Percentiles rank a stretch among this genome's conserved stretches.
Evolutionary conservation across 345 rosid genomes (phyloP).

Genomic region (Populus tremula): DNA sequence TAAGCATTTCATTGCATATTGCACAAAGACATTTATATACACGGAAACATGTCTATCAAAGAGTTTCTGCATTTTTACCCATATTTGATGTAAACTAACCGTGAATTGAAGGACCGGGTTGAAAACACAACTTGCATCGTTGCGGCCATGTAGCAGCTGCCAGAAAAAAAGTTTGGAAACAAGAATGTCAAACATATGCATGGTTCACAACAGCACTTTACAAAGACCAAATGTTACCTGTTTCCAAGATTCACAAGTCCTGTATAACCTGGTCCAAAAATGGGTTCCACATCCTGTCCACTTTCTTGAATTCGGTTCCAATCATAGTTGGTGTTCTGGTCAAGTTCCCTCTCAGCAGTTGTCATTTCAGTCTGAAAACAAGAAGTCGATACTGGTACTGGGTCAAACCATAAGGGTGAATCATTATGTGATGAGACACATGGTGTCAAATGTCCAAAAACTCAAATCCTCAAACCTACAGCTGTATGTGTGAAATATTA

Average conservation of each 20-base stretch:
- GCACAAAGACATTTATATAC: background rate
- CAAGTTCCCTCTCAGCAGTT: slow-evolving; percentile 99
- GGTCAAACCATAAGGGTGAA: background rate
- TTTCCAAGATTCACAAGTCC: slow-evolving; percentile 97
- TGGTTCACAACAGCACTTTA: slow-evolving; percentile 6
- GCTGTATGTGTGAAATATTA: background rate
- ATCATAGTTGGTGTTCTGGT: slow-evolving; percentile 93
- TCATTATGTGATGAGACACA: background rate
- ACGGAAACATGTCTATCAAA: background rate
- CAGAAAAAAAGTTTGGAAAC: slow-evolving; percentile 27
- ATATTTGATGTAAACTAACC: slow-evolving; percentile 39
- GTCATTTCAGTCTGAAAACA: slow-evolving; percentile 92
- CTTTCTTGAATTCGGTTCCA: slow-evolving; percentile 99
- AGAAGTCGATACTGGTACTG: background rate
- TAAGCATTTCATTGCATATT: background rate
- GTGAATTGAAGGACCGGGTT: slow-evolving; percentile 57
- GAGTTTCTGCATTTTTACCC: background rate
- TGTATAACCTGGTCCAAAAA: slow-evolving; percentile 93
- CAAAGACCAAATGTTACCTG: slow-evolving; percentile 49
- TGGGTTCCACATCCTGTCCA: slow-evolving; percentile 78
- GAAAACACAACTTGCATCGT: slow-evolving; percentile 96
- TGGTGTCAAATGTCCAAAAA: background rate
- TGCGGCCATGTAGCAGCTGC: slow-evolving; percentile 99
- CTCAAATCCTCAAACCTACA: background rate
- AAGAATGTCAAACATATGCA: slow-evolving; percentile 9